A percentile compares a stretch with the other conserved stretches of the same genome.
Evolutionary conservation across 2,329 filamentous ascomycete genomes (phyloP).

Genomic region (Graphilbum sp.): DNA sequence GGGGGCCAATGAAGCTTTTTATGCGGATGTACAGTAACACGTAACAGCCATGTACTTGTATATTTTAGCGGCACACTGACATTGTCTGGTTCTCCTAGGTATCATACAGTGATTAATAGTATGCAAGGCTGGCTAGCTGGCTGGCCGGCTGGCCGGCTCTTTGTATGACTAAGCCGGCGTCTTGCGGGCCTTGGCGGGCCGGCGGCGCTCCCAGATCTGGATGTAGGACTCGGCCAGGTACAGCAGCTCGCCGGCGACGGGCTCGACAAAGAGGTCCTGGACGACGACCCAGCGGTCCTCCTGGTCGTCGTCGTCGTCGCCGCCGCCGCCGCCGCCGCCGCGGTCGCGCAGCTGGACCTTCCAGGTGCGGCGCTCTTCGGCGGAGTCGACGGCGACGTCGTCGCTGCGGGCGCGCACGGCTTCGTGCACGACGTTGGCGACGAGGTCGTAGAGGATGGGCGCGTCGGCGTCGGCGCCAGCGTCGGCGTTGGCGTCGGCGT

Average conservation of each 20-base stretch:
- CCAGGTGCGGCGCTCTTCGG: slow-evolving; percentile 80
- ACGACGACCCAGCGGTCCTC: slow-evolving; percentile 67
- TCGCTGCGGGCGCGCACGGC: slow-evolving; percentile 54
- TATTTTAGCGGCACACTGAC: too few relatives aligned
- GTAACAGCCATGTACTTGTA: too few relatives aligned
- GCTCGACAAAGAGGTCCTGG: slow-evolving; percentile 87
- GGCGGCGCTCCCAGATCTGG: slow-evolving; percentile 87
- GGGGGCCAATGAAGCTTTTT: too few relatives aligned
- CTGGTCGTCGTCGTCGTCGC: background rate
- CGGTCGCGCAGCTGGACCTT: slow-evolving; percentile 79
- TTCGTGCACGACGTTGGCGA: slow-evolving; percentile 86
- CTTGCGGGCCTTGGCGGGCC: slow-evolving; percentile 11
- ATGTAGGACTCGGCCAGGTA: slow-evolving; percentile 90
- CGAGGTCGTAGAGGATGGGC: slow-evolving; percentile 87
- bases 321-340: slow-evolving; percentile 34
- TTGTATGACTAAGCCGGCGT: too few relatives aligned
- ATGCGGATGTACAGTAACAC: too few relatives aligned
- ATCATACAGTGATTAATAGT: too few relatives aligned
- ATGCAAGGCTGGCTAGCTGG: too few relatives aligned
- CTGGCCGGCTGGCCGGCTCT: too few relatives aligned
- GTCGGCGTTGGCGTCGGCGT: slow-evolving; percentile 92
- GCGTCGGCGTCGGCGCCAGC: slow-evolving; percentile 95
- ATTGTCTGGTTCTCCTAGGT: too few relatives aligned
- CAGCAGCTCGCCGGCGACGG: slow-evolving; percentile 72
- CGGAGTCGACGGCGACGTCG: slow-evolving; percentile 68